phyloP scores from a whole-genome alignment of 129 eudicot species.

The Solidago caesia region DNA sequence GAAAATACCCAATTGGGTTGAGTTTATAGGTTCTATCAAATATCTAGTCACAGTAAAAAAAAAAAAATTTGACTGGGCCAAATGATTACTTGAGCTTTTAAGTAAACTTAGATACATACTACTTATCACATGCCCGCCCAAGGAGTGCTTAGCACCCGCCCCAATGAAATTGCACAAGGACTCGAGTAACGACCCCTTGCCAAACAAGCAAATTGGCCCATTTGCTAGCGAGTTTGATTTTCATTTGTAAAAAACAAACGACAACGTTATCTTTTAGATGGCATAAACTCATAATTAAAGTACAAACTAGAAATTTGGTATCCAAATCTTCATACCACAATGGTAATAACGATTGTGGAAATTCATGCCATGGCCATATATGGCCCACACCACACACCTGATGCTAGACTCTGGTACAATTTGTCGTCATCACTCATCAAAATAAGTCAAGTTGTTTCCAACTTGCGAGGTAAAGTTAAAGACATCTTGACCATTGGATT shows the following conservation, averaged over 20 bases:
- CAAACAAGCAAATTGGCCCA: not conserved
- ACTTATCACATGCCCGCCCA: too few species aligned
- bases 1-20: too few species aligned
- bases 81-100: too few species aligned
- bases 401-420: too few species aligned
- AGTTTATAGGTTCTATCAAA: too few species aligned
- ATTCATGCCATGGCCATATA: not conserved
- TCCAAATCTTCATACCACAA: not conserved
- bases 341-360: not conserved
- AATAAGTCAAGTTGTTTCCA: too few species aligned
- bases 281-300: not conserved
- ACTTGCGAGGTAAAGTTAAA: too few species aligned
- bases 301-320: not conserved
- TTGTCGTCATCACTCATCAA: too few species aligned
- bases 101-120: too few species aligned
- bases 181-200: not conserved
- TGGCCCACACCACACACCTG: not conserved
- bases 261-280: not conserved
- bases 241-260: not conserved
- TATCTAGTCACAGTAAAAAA: too few species aligned
- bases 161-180: not conserved
- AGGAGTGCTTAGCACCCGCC: not conserved
- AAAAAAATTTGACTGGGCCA: too few species aligned
- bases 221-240: not conserved
- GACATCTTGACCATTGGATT: too few species aligned